Evolutionary conservation across 2,329 filamentous ascomycete genomes (phyloP), one percentile per base, ranked within the genome.

Genomic region (Epichloe sp.): DNA sequence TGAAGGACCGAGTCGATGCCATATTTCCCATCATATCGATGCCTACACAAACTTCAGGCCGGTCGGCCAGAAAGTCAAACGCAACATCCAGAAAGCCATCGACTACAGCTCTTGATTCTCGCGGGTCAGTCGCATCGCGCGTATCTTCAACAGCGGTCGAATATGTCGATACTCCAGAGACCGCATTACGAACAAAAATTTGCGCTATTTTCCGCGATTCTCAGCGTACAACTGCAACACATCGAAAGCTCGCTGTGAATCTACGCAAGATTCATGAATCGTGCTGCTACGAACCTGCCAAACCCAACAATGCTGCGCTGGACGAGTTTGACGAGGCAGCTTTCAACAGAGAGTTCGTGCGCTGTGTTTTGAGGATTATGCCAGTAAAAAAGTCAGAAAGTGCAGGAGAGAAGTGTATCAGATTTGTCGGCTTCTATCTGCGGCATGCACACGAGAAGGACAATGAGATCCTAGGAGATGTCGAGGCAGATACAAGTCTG

Each of bases 361-460:
- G 93, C 62, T 96, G 89, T 63, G 77, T 95, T 23, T 67, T 94
- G 58, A 79, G 89, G 51, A 78, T 91, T 48, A 79, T 98, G 73
- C 80, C 85, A 1, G 83, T 97, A 97, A 52, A 95, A 91, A 97
- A 96, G 74, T 85, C 86, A 38, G 93, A 98, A 69, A 76, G 79
- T 14, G 90, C 87, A 2, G 93, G 89, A 23, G 91, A 97, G 65
- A 83, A 87, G 60, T 78, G 86, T 15, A 79, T 97, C 53, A 80
- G 86, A 44, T 98, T 98, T 64, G 71, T 94, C 55, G 88, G 87
- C n/a, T 73, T 88, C 41, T 98, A 95, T 66, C 70, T 98, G 59
- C 82, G 82, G 56, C 79, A 89, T 62, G 76, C 80, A 21, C 79
- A 77, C 60, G 79, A 83, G 55, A 83, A 82, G 68, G 85, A 89